These are phyloP conservation scores for Moesziomyces sp. DNA, from an alignment of 1,284 basidiomycete species.

Conservation along the genomic window DNA sequence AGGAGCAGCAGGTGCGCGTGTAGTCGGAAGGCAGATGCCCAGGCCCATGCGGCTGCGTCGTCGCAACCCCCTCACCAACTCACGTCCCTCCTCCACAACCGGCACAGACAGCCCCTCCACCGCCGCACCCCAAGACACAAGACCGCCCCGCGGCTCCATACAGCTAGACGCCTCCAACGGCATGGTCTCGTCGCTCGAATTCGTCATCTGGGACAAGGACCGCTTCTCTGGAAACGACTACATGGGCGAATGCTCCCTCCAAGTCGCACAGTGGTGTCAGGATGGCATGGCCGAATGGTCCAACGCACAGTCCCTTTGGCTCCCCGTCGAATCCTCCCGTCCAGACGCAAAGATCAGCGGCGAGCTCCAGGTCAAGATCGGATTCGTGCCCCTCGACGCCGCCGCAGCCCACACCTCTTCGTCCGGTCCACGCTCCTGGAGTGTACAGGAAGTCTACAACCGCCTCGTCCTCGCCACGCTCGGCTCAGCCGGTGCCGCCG, in stretches of 20 bases:
- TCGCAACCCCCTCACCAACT: neutral
- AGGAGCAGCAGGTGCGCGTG: slow-evolving; percentile 55
- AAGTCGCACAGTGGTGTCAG: slow-evolving; percentile 82
- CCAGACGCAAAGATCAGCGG: slow-evolving; percentile 47
- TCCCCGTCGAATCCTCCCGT: slow-evolving; percentile 53
- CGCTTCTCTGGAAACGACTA: slow-evolving; percentile 80
- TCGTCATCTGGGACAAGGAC: slow-evolving; percentile 94
- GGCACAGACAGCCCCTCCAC: slow-evolving; percentile 6
- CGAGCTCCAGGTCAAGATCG: slow-evolving; percentile 55
- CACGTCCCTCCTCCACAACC: slow-evolving; percentile 10
- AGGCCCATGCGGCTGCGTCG: slow-evolving; percentile 50
- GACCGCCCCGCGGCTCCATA: slow-evolving; percentile 41
- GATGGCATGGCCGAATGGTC: slow-evolving; percentile 36
- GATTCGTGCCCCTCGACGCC: slow-evolving; percentile 36
- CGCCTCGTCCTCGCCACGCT: slow-evolving; percentile 41
- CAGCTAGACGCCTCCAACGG: slow-evolving; percentile 48
- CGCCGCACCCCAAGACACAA: slow-evolving; percentile 5
- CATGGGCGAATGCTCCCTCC: slow-evolving; percentile 84
- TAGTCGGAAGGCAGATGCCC: slow-evolving; percentile 51
- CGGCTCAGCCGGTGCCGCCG: slow-evolving; percentile 34
- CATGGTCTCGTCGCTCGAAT: slow-evolving; percentile 72
- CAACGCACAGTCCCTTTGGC: slow-evolving; percentile 43
- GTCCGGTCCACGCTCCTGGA: slow-evolving; percentile 23
- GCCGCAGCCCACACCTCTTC: neutral
- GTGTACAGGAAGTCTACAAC: slow-evolving; percentile 45